Evolutionary conservation across 2,329 filamentous ascomycete species (phyloP).

Genomic region (Xylariaceae sp.): DNA sequence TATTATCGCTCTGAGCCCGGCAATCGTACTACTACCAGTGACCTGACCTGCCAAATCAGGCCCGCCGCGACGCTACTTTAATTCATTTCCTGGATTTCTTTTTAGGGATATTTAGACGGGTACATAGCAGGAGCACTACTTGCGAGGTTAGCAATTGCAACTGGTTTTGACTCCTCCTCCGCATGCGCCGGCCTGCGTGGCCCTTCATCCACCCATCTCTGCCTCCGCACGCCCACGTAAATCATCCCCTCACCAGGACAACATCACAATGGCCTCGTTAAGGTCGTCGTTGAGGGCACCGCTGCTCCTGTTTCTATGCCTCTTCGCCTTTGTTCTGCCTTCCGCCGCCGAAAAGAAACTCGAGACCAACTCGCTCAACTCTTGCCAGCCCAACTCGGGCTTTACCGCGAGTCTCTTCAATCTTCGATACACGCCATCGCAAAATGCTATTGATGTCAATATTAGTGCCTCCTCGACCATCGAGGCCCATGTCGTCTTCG

Average conservation of each 20-base stretch:
- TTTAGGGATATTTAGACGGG: conserved; percentile 1
- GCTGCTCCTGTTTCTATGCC: conserved; percentile 15
- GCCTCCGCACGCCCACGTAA: not conserved
- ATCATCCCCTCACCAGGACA: not conserved
- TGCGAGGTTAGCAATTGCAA: not conserved
- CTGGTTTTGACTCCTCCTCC: not conserved
- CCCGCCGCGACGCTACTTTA: not conserved
- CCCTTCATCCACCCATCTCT: not conserved
- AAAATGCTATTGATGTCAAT: conserved; percentile 59
- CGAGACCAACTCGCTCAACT: conserved; percentile 57
- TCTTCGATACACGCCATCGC: conserved; percentile 62
- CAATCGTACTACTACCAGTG: too few species aligned
- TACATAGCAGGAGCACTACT: not conserved
- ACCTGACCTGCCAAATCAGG: not conserved
- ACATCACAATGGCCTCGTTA: conserved; percentile 10
- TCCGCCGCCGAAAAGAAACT: conserved; percentile 25
- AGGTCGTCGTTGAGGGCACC: conserved; percentile 10
- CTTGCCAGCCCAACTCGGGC: conserved; percentile 69
- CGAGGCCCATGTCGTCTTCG: conserved; percentile 66
- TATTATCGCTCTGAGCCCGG: not conserved
- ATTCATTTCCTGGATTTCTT: not conserved
- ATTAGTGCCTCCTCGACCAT: conserved; percentile 70
- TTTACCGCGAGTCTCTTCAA: conserved; percentile 79
- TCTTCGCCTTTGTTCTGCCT: conserved; percentile 25
- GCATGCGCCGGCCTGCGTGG: conserved; percentile 5